Evolutionary conservation across 148 eudicot genomes (phyloP).

Genomic region (Fagopyrum homotropicum): DNA sequence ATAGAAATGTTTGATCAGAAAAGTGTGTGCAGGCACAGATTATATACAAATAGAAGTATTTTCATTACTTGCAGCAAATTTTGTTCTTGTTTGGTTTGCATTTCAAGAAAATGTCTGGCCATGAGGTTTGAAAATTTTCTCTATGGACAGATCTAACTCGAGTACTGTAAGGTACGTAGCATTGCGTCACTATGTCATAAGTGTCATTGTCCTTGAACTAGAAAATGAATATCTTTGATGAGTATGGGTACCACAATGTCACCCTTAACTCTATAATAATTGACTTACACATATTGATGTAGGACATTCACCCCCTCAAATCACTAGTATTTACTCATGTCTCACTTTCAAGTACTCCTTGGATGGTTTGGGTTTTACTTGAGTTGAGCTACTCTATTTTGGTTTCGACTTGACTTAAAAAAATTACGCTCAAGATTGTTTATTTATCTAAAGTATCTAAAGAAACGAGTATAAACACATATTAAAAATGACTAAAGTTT

Average conservation of each 20-base stretch:
- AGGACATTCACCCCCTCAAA: not conserved
- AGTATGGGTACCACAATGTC: too few relatives aligned
- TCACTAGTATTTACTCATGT: too few relatives aligned
- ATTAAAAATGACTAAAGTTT: too few relatives aligned
- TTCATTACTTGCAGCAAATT: not conserved
- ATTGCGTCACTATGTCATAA: too few relatives aligned
- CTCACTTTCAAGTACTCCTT: too few relatives aligned
- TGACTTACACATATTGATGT: not conserved
- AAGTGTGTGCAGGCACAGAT: conserved; percentile 5
- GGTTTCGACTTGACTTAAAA: too few relatives aligned
- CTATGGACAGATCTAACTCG: not conserved
- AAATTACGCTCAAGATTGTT: too few relatives aligned
- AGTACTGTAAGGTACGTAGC: not conserved
- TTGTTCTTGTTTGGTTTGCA: not conserved
- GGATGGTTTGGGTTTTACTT: too few relatives aligned
- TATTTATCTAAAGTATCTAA: too few relatives aligned
- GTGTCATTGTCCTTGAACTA: not conserved
- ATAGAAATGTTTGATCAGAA: not conserved
- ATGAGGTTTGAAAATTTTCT: not conserved
- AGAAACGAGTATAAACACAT: too few relatives aligned
- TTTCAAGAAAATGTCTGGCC: not conserved
- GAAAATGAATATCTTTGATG: not conserved
- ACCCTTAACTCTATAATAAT: too few relatives aligned
- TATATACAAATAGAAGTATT: not conserved
- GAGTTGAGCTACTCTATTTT: too few relatives aligned